A percentile compares a stretch with the other conserved stretches of the same genome.
Conservation (phyloP, 2,329 filamentous ascomycete species). For the Cladophialophora psammophila region DNA sequence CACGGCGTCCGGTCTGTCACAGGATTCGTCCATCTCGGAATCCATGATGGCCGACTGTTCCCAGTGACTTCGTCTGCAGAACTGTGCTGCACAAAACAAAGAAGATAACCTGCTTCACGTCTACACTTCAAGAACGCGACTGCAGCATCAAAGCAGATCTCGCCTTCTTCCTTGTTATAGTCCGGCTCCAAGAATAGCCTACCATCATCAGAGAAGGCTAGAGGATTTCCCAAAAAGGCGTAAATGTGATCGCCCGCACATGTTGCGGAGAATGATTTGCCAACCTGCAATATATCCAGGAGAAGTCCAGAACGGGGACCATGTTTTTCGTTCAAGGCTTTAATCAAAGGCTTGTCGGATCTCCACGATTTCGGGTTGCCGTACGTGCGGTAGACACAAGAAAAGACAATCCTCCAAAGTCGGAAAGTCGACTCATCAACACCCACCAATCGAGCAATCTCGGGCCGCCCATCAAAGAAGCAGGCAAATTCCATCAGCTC, state of each 20-base stretch:
- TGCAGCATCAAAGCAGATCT: not conserved
- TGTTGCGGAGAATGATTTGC: not conserved
- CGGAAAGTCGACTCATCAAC: not conserved
- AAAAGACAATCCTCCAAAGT: constrained; percentile 4
- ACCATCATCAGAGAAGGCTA: constrained; percentile 5
- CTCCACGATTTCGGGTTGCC: constrained; percentile 1
- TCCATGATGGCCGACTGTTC: not conserved
- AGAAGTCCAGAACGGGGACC: not conserved
- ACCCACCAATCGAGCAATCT: not conserved
- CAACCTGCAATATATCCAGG: constrained; percentile 10
- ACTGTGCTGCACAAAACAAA: constrained; percentile 10
- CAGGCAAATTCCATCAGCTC: constrained; percentile 7
- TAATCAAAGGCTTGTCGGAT: constrained; percentile 1
- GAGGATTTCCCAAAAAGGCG: constrained; percentile 10
- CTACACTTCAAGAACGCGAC: not conserved
- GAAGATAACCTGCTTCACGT: not conserved
- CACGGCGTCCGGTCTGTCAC: not conserved
- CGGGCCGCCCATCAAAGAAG: constrained; percentile 4
- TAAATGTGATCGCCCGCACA: constrained; percentile 3
- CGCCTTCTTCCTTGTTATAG: constrained; percentile 2
- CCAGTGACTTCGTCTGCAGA: constrained; percentile 8
- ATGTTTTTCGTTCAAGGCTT: constrained; percentile 10
- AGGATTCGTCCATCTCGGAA: constrained; percentile 13
- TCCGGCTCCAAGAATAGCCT: constrained; percentile 9
- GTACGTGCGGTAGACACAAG: constrained; percentile 3